These are phyloP conservation scores for Heliocybe sulcata DNA, from an alignment of 1,284 basidiomycete genomes.

Conservation along the genomic window DNA sequence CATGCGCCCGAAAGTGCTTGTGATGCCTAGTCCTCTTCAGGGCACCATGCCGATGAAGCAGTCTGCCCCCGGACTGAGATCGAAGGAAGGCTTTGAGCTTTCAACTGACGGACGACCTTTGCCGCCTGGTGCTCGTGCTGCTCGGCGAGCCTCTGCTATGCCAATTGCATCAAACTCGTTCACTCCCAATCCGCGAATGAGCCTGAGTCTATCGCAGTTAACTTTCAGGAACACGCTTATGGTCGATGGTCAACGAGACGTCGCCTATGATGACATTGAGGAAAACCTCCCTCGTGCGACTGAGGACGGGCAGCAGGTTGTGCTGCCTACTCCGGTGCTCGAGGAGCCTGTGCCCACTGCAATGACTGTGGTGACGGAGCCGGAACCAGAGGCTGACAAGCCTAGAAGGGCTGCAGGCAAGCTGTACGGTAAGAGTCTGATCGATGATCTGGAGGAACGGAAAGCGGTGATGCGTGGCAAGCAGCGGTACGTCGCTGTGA, in stretches of 20 bases:
- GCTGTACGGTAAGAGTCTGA: conserved; percentile 71
- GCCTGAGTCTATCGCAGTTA: conserved; percentile 67
- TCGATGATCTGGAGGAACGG: conserved; percentile 71
- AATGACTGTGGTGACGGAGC: conserved; percentile 25
- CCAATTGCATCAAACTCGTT: conserved; percentile 61
- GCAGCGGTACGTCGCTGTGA: conserved; percentile 45
- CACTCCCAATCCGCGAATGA: conserved; percentile 69
- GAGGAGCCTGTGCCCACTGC: conserved; percentile 26
- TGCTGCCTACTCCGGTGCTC: conserved; percentile 35
- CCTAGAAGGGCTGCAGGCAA: conserved; percentile 60
- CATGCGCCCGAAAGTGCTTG: conserved; percentile 73
- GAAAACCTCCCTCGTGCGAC: conserved; percentile 52
- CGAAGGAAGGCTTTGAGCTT: conserved; percentile 51
- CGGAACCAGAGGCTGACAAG: conserved; percentile 26
- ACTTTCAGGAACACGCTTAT: conserved; percentile 72
- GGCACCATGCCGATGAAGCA: conserved; percentile 25
- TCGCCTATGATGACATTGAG: conserved; percentile 54
- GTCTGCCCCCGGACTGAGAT: conserved; percentile 23
- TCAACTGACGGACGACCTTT: conserved; percentile 62
- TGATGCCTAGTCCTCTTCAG: conserved; percentile 82
- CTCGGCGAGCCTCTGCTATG: conserved; percentile 34
- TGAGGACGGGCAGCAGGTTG: conserved; percentile 65
- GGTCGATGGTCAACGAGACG: conserved; percentile 58
- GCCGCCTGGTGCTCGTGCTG: conserved; percentile 56
- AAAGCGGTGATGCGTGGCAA: conserved; percentile 70